Evolutionary conservation across 2,329 filamentous ascomycete genomes (phyloP), one percentile per base, ranked within the genome.

Genomic region (Fusarium sp.): DNA sequence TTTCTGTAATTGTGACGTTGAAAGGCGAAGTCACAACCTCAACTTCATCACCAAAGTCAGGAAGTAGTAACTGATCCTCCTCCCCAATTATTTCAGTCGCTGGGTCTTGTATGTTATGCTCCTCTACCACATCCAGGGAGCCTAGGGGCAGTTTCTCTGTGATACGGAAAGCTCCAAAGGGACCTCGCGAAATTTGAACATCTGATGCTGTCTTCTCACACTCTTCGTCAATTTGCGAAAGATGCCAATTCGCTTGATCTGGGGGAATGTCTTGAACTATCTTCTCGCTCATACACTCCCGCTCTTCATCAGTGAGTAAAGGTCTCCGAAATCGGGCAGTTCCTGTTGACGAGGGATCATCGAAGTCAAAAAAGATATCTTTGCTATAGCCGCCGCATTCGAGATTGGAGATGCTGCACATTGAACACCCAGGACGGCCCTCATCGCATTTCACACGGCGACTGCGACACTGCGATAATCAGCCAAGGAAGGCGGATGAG

Each of bases 391-490:
- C 67, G 1, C 67, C 67, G 4, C 67, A 69, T 9, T 58, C n/a
- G 5, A 67, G 21, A 6, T 51, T 63, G 0, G 41, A 39, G 2
- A 64, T 43, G 4, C 25, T 36, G 4, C 67, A 69, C 58, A 69
- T 60, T 1, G 66, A 64, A 4, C 67, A 69, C 4, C 18, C 39
- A 2, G 67, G 67, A 13, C 54, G 66, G 0, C 33, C 46, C 29
- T 69, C 66, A 11, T 69, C 67, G 6, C 67, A 69, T 23, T 69
- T 69, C 15, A 69, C 53, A 7, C 67, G 67, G 33, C 67, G 66
- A 20, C 50, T 53, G 13, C 67, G 55, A 13, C 66, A 69, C 66
- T 69, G 18, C 2, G 5, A 14, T 17, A 11, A 9, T 69, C 9
- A 69, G 66, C 9, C 3, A 6, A 13, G n/a, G 6, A 9, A n/a